Base-by-base conservation (phyloP, 2,329 filamentous ascomycete genomes). In the Penicillium vulpinum region DNA sequence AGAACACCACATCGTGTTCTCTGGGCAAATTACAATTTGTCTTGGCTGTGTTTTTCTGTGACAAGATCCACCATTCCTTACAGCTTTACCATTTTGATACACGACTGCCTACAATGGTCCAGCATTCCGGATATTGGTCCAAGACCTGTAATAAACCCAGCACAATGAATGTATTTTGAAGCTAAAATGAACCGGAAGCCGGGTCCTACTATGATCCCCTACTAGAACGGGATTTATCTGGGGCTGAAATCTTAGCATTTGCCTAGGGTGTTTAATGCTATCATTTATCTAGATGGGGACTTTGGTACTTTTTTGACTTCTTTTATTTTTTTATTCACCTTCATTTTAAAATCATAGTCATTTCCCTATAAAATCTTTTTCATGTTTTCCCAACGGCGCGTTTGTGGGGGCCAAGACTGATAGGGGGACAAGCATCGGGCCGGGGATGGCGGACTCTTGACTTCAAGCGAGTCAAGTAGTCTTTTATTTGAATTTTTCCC, bases 401-500 rank as follows among this genome's bases (percentile, higher is more conserved):
- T 61, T 58, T 57, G 59, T 65, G 61, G 61, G 64, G 62, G 63
- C 60, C 59, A 54, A 61, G 49, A 31, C 33, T 56, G 36, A 40
- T 51, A 55, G 39, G 54, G 39, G 48, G 40, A 40, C 48, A 56
- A 56, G 54, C 48, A 52, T 45, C 54, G 41, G 54, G 33, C 41
- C 53, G 53, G 48, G 41, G 40, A 52, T 40, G 54, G 41, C 35
- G 48, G 48, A 10, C n/a, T 21, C 9, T 35, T 21, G 22, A 45
- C 48, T 35, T 29, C 53, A 43, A 43, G 29, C 44, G 35, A 49
- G 39, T n/a, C n/a, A n/a, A n/a, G n/a, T n/a, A n/a, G n/a, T n/a
- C n/a, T n/a, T n/a, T n/a, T 48, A 33, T 35, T 31, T 13, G 21
- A 18, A 10, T 3, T 35, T 31, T 44, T 3, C 18, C 9, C 13